Evolutionary conservation across 495 filamentous ascomycete genomes (phyloP).

Genomic region (Cercophora samala): DNA sequence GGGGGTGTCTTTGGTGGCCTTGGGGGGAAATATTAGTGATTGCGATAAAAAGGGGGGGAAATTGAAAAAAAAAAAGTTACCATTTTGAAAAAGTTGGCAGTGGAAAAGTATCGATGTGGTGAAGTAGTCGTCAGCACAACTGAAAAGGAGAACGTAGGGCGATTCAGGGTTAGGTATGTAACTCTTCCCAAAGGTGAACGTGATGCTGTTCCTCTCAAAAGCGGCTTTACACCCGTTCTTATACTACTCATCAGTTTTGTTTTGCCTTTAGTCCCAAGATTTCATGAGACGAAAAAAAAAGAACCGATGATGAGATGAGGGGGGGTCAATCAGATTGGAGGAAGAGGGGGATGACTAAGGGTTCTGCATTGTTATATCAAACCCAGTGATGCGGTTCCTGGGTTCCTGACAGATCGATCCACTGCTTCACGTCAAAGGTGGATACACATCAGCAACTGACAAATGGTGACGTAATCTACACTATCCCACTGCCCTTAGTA

Average conservation of each 20-base stretch:
- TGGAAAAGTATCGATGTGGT: constrained; percentile 10
- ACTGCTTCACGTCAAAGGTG: not conserved
- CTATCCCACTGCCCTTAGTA: not conserved
- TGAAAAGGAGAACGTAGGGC: too few relatives aligned
- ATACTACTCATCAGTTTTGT: not conserved
- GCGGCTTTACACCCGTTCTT: constrained; percentile 2
- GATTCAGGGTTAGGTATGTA: not conserved
- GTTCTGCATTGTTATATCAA: not conserved
- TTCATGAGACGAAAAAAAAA: not conserved
- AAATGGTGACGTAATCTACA: constrained; percentile 21
- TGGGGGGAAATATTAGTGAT: not conserved
- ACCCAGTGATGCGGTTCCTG: constrained; percentile 2
- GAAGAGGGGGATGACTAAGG: not conserved
- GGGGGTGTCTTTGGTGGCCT: constrained; percentile 23
- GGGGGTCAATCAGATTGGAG: not conserved
- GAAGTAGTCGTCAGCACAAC: too few relatives aligned
- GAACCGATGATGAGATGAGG: not conserved
- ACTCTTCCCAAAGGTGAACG: not conserved
- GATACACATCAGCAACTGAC: constrained; percentile 9
- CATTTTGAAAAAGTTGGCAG: not conserved
- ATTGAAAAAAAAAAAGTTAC: not conserved
- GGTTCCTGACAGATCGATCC: not conserved
- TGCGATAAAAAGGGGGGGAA: not conserved
- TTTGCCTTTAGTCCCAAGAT: not conserved
- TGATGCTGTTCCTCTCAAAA: not conserved